Evolutionary conservation across 495 filamentous ascomycete species (phyloP).

Genomic region (Parmelia sp.): DNA sequence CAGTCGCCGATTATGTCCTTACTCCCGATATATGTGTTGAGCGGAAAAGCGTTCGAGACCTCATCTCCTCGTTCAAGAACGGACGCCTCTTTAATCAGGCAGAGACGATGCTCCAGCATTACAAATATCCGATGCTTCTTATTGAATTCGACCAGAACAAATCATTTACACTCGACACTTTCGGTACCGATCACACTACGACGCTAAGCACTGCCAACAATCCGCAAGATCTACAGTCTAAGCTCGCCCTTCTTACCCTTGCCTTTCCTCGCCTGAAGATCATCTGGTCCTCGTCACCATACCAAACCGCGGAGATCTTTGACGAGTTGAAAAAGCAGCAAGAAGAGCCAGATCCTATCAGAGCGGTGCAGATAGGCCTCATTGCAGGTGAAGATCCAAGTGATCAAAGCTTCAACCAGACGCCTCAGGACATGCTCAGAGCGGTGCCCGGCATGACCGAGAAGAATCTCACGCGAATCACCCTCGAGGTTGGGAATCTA

Average conservation of each 20-base stretch:
- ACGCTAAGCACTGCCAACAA: slow-evolving; percentile 47
- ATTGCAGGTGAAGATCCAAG: slow-evolving; percentile 47
- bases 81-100: slow-evolving; percentile 88
- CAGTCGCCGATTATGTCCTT: slow-evolving; percentile 94
- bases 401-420: slow-evolving; percentile 57
- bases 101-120: slow-evolving; percentile 90
- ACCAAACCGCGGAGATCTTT: slow-evolving; percentile 97
- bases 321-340: slow-evolving; percentile 82
- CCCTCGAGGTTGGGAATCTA: slow-evolving; percentile 68
- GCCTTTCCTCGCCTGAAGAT: slow-evolving; percentile 85
- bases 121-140: slow-evolving; percentile 82
- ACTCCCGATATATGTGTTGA: slow-evolving; percentile 87
- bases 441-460: slow-evolving; percentile 80
- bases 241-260: slow-evolving; percentile 86
- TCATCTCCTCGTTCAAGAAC: slow-evolving; percentile 85
- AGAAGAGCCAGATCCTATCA: slow-evolving; percentile 83
- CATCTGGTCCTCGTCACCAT: slow-evolving; percentile 89
- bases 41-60: slow-evolving; percentile 84
- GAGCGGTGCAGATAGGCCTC: slow-evolving; percentile 75
- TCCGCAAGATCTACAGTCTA: slow-evolving; percentile 75
- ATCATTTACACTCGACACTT: slow-evolving; percentile 91
- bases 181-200: slow-evolving; percentile 68
- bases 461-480: slow-evolving; percentile 63
- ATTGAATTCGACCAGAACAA: slow-evolving; percentile 99
- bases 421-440: slow-evolving; percentile 80